Evolutionary conservation across 202 grass and related monocot species (phyloP), one percentile per base, ranked within the genome.

Genomic region (Carex arenaria): DNA sequence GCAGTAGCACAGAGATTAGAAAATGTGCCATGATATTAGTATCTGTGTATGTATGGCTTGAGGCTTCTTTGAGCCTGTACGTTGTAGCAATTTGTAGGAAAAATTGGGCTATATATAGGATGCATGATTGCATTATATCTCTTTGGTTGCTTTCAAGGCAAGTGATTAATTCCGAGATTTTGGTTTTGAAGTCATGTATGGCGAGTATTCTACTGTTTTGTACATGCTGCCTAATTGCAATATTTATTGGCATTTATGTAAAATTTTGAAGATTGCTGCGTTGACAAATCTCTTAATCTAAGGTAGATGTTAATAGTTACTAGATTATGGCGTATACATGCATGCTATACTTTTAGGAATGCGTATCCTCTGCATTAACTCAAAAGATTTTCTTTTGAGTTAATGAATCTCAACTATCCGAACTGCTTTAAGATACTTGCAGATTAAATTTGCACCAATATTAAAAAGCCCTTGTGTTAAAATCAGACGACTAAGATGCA

Each of bases 21-120:
- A 17, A 64, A 64, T 22, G 45, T 80, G 80, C 75, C 84, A 89
- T 89, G 38, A 9, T 38, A 64, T 49, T 61, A 49, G 54, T 67
- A 49, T 42, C 11, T 1, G 9, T 63, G 30, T 65, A 11, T 13
- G 45, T 43, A 17, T 45, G 23, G 17, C 26, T 26, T 26, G 26
- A 26, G 26, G 26, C 26, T 0, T 23, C n/a, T 17, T 23, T 30
- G 45, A 67, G 19, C 30, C 42, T 78, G 3, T n/a, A n/a, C n/a
- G n/a, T 4, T 87, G 49, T 5, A 13, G 66, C 6, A 71, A 62
- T 63, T 45, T 12, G 64, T 26, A 66, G 19, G 28, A 64, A 60
- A n/a, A 28, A 14, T 78, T 20, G 65, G n/a, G 52, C 49, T 36
- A 82, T 78, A 70, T 87, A 64, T 82, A 87, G 71, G 36, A 64